These are phyloP conservation scores for Tulasnella sp. DNA, from an alignment of 768 basidiomycete species.

Conservation along the genomic window DNA sequence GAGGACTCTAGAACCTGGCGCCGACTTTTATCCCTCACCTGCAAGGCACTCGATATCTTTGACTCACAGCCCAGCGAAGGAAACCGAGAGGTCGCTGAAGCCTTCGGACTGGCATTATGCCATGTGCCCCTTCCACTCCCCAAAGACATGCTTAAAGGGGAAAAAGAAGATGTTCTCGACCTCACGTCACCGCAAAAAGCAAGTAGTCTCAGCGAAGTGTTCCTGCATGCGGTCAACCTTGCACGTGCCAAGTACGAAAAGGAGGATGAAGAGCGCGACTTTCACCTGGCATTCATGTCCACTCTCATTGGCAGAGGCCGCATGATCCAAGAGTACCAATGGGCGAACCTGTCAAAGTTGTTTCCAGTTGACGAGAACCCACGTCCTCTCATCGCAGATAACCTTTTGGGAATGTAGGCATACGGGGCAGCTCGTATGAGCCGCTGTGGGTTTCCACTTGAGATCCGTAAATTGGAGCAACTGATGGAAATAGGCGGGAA, in stretches of 20 bases:
- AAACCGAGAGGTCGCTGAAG: background rate
- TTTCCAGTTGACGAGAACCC: background rate
- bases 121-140: background rate
- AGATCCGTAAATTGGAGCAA: background rate
- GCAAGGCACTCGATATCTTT: background rate
- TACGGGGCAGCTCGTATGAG: background rate
- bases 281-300: background rate
- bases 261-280: background rate
- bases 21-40: background rate
- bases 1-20: background rate
- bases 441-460: no score
- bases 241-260: background rate
- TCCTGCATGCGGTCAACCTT: background rate
- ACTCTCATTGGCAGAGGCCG: background rate
- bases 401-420: background rate
- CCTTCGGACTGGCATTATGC: background rate
- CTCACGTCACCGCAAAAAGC: background rate
- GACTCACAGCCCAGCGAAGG: background rate
- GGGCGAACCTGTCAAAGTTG: background rate
- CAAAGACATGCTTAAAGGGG: background rate
- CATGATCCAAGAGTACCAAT: background rate
- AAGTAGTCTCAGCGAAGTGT: background rate
- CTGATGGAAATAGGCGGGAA: background rate
- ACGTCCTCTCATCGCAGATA: background rate
- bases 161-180: background rate